phyloP scores from a whole-genome alignment of 352 stramenopile species.

The Phytophthora idaei region DNA sequence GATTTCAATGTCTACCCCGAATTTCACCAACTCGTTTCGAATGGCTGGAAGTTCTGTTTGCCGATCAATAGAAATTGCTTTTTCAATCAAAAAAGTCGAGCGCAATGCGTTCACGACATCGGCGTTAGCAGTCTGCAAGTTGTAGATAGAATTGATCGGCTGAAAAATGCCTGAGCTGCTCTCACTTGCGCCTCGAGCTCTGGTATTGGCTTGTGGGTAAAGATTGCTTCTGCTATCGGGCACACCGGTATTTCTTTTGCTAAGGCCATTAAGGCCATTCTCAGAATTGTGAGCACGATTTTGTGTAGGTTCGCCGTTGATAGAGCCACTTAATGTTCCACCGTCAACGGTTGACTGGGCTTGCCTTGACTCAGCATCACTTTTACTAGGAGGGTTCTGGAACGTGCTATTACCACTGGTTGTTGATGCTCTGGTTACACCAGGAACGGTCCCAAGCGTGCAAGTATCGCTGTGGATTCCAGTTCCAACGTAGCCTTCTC shows the following conservation, averaged over 20 bases:
- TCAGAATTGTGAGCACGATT: slow-evolving; percentile 2
- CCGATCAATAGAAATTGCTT: slow-evolving; percentile 65
- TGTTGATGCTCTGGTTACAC: background rate
- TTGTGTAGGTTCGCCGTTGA: background rate
- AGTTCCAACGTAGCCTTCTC: background rate
- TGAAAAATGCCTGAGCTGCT: slow-evolving; percentile 5
- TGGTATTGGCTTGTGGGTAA: background rate
- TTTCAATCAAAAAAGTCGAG: slow-evolving; percentile 71
- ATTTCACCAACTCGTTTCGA: slow-evolving; percentile 59
- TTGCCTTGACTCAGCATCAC: slow-evolving; percentile 11
- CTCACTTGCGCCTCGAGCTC: slow-evolving; percentile 10
- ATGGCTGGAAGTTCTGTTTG: slow-evolving; percentile 46
- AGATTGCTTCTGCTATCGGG: background rate
- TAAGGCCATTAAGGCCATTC: background rate
- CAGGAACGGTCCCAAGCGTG: background rate
- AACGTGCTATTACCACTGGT: background rate
- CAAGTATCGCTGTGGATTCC: background rate
- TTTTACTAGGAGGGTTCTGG: background rate
- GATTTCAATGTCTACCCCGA: slow-evolving; percentile 45
- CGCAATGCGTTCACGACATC: slow-evolving; percentile 63
- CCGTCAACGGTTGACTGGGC: background rate
- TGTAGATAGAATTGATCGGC: slow-evolving; percentile 56
- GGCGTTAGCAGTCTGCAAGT: slow-evolving; percentile 55
- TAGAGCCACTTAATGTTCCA: background rate
- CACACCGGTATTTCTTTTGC: background rate